A percentile compares a stretch with the other conserved stretches of the same genome.
Evolutionary conservation across 805 yeast species (phyloP).

Genomic region (Yamadazyma phyllophila): DNA sequence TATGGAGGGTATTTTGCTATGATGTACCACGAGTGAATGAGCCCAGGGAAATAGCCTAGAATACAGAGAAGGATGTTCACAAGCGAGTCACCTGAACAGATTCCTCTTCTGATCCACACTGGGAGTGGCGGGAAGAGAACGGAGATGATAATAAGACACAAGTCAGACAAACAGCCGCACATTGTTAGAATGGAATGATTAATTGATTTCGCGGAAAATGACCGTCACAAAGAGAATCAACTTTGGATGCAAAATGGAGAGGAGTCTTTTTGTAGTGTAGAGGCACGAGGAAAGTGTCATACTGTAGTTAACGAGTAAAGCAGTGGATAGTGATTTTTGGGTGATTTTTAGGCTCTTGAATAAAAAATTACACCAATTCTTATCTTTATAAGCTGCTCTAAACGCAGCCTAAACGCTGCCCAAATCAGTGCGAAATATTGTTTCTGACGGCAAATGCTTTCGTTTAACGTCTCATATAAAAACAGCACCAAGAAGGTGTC

Average conservation of each 20-base stretch:
- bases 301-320: too few species aligned
- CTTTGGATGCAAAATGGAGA: too few species aligned
- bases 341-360: too few species aligned
- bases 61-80: slow-evolving; percentile 43
- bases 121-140: slow-evolving; percentile 74
- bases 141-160: slow-evolving; percentile 57
- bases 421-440: too few species aligned
- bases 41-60: slow-evolving; percentile 51
- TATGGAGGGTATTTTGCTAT: slow-evolving; percentile 47
- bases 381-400: too few species aligned
- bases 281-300: too few species aligned
- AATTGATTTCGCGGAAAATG: background rate
- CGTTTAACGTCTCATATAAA: slow-evolving; percentile 26
- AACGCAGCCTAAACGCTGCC: too few species aligned
- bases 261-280: too few species aligned
- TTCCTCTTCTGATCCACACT: slow-evolving; percentile 63
- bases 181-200: slow-evolving; percentile 1
- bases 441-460: slow-evolving; percentile 6
- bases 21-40: slow-evolving; percentile 50
- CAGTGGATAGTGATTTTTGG: too few species aligned
- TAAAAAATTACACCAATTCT: too few species aligned
- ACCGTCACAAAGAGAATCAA: too few species aligned
- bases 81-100: slow-evolving; percentile 51
- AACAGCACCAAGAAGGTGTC: slow-evolving; percentile 27
- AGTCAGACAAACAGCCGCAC: slow-evolving; percentile 45